Percentiles rank a stretch among this genome's conserved stretches.
phyloP scores from a whole-genome alignment of 805 yeast species.

The Candida nemodendra region DNA sequence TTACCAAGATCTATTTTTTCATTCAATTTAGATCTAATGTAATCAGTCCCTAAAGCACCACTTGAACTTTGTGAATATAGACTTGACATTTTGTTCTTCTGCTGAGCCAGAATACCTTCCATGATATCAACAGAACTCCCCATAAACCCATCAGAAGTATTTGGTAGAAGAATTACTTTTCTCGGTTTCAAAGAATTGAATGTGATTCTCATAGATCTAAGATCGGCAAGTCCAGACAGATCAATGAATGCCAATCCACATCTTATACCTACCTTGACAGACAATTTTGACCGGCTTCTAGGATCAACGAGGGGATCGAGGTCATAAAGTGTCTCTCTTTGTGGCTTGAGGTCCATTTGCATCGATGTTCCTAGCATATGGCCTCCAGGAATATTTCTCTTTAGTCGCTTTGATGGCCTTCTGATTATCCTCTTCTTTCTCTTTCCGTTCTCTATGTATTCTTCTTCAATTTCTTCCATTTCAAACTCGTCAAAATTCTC shows the following conservation, averaged over 20 bases:
- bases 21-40: constrained; percentile 36
- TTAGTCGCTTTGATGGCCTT: constrained; percentile 28
- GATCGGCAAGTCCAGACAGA: constrained; percentile 79
- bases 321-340: constrained; percentile 20
- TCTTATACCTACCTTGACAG: constrained; percentile 42
- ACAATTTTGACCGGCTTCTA: constrained; percentile 10
- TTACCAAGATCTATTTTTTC: constrained; percentile 49
- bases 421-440: constrained; percentile 21
- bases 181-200: constrained; percentile 78
- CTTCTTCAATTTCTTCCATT: constrained; percentile 26
- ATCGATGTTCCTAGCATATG: constrained; percentile 27
- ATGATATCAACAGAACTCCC: constrained; percentile 25
- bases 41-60: constrained; percentile 25
- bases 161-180: constrained; percentile 52
- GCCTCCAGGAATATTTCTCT: constrained; percentile 29
- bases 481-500: constrained; percentile 23
- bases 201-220: constrained; percentile 75
- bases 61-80: constrained; percentile 16
- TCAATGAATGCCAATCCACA: constrained; percentile 80
- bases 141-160: constrained; percentile 19
- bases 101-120: constrained; percentile 21
- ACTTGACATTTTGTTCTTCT: constrained; percentile 15
- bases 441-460: constrained; percentile 20
- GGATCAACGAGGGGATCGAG: constrained; percentile 28
- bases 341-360: constrained; percentile 14